A percentile compares a stretch with the other conserved stretches of the same genome.
These are phyloP conservation scores for Vigna mungo DNA, from an alignment of 306 rosid species.

Conservation along the genomic window DNA sequence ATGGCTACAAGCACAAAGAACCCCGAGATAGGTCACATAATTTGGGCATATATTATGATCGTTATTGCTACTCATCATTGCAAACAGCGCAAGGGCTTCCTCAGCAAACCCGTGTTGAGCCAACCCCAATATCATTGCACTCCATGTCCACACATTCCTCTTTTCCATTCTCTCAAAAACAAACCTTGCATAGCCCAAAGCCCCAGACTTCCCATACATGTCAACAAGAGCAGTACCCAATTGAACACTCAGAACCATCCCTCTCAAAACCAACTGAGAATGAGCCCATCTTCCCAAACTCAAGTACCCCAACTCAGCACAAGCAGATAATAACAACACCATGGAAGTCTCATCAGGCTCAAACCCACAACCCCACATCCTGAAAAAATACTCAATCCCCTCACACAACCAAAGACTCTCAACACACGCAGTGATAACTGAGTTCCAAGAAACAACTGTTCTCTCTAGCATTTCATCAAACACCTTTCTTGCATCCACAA, in stretches of 20 bases:
- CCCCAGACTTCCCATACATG: conserved; percentile 90
- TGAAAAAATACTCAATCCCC: conserved; percentile 64
- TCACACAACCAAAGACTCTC: conserved; percentile 61
- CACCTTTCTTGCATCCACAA: conserved; percentile 53
- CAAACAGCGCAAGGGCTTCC: conserved; percentile 74
- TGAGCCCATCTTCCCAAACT: conserved; percentile 84
- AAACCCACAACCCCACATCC: conserved; percentile 71
- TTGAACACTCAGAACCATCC: conserved; percentile 66
- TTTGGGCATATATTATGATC: conserved; percentile 59
- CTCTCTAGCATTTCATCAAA: conserved; percentile 78
- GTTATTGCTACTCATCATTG: conserved; percentile 48
- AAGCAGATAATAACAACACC: conserved; percentile 75
- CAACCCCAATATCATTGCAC: conserved; percentile 87
- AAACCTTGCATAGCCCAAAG: conserved; percentile 59
- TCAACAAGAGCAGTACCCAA: conserved; percentile 88
- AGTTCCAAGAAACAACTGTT: conserved; percentile 86
- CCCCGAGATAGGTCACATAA: conserved; percentile 84
- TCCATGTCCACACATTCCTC: conserved; percentile 95
- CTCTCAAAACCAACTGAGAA: conserved; percentile 64
- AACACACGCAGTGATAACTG: conserved; percentile 73
- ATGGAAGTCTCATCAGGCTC: conserved; percentile 82
- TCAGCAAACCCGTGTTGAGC: conserved; percentile 87
- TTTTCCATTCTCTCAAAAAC: conserved; percentile 64
- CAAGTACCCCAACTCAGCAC: conserved; percentile 83
- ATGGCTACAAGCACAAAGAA: conserved; percentile 91